phyloP scores from a whole-genome alignment of 352 stramenopile genomes.

The Pythium aquatile region DNA sequence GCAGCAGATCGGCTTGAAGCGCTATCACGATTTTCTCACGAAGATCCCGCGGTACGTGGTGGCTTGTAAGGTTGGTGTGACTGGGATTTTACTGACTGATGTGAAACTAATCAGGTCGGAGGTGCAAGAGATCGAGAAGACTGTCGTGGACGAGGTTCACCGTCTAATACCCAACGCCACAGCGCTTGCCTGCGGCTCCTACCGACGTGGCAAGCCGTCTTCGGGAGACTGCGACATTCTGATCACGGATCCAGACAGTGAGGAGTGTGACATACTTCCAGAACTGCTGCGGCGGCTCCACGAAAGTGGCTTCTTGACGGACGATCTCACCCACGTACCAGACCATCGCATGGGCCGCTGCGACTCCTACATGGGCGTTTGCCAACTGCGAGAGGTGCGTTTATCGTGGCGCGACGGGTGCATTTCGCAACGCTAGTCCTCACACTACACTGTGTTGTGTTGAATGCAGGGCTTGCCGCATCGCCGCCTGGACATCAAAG shows the following conservation, averaged over 20 bases:
- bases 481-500: constrained; percentile 84
- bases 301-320: constrained; percentile 62
- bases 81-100: not conserved
- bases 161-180: constrained; percentile 58
- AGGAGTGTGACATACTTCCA: constrained; percentile 68
- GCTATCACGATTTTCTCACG: constrained; percentile 76
- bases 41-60: constrained; percentile 64
- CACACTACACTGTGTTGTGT: not conserved
- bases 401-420: too few species aligned
- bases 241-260: constrained; percentile 66
- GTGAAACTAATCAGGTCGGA: constrained; percentile 39
- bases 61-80: not conserved
- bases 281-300: constrained; percentile 66
- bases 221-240: constrained; percentile 83
- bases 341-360: constrained; percentile 52
- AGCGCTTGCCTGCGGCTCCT: constrained; percentile 71
- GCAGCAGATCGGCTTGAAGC: constrained; percentile 77
- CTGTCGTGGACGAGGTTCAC: constrained; percentile 67
- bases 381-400: constrained; percentile 51
- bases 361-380: constrained; percentile 89
- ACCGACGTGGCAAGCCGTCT: constrained; percentile 64
- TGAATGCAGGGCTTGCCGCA: constrained; percentile 36
- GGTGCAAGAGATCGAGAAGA: constrained; percentile 70
- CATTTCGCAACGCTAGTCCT: not conserved
- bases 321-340: constrained; percentile 66